Evolutionary conservation across 257 asterid genomes (phyloP).

Genomic region (Eustoma russellianum): DNA sequence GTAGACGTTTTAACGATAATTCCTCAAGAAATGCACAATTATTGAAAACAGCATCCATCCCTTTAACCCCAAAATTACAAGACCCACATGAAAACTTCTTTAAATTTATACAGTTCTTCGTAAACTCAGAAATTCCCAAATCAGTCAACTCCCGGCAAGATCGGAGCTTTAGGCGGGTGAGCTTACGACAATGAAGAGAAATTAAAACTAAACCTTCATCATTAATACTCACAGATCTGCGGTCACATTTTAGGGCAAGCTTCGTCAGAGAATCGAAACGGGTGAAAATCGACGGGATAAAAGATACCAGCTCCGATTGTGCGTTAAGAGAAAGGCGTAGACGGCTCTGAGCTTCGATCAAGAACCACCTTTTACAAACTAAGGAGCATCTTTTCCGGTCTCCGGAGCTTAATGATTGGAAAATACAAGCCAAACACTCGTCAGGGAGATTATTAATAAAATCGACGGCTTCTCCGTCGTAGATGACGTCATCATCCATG

Average conservation of each 20-base stretch:
- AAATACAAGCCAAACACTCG: constrained; percentile 60
- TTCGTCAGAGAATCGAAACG: constrained; percentile 81
- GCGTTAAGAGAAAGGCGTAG: constrained; percentile 80
- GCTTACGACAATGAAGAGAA: constrained; percentile 47
- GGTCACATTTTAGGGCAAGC: constrained; percentile 83
- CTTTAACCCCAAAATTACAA: constrained; percentile 71
- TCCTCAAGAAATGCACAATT: constrained; percentile 68
- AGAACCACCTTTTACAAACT: constrained; percentile 80
- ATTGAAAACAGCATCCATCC: constrained; percentile 58
- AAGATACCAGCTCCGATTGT: constrained; percentile 32
- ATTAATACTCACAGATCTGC: constrained; percentile 66
- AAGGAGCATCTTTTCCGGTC: constrained; percentile 62
- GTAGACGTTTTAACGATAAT: constrained; percentile 61
- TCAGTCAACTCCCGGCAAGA: constrained; percentile 80
- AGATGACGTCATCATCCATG: constrained; percentile 13
- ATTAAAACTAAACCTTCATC: constrained; percentile 56
- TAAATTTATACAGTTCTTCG: constrained; percentile 47
- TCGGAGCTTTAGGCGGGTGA: constrained; percentile 73
- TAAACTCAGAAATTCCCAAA: constrained; percentile 51
- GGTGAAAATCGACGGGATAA: constrained; percentile 35
- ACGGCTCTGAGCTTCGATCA: constrained; percentile 83
- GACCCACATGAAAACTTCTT: constrained; percentile 80
- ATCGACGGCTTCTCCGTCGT: constrained; percentile 17
- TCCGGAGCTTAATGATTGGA: constrained; percentile 59
- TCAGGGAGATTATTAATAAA: constrained; percentile 51